Conservation (phyloP, 2,329 filamentous ascomycete species). For the Cercospora beticola region DNA sequence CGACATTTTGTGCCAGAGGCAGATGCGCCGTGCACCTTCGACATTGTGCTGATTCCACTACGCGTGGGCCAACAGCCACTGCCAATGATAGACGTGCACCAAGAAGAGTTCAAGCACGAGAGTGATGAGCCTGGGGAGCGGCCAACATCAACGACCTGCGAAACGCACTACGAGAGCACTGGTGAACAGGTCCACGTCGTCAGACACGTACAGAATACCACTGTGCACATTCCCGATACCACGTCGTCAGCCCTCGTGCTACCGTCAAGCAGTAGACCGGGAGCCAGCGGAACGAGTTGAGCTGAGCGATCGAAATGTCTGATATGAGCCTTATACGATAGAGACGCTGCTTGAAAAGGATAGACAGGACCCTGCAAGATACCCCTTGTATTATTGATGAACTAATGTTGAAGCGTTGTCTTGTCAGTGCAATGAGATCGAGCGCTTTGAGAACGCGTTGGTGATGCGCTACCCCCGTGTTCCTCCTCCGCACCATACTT, state of each 20-base stretch:
- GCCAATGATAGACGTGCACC: constrained; percentile 74
- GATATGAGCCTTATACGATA: constrained; percentile 5
- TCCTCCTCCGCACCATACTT: not conserved
- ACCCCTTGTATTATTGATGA: constrained; percentile 3
- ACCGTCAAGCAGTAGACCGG: constrained; percentile 19
- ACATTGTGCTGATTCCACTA: constrained; percentile 76
- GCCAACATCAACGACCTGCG: constrained; percentile 54
- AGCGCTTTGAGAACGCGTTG: not conserved
- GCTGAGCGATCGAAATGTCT: not conserved
- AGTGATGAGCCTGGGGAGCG: constrained; percentile 23
- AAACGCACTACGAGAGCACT: constrained; percentile 77
- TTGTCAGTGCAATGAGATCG: not conserved
- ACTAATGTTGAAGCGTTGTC: not conserved
- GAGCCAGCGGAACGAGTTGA: constrained; percentile 12
- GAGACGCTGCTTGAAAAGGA: not conserved
- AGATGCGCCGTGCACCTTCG: constrained; percentile 49
- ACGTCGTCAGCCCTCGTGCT: not conserved
- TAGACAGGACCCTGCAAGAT: constrained; percentile 13
- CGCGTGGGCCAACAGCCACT: constrained; percentile 74
- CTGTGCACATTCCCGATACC: constrained; percentile 22
- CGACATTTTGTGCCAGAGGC: constrained; percentile 66
- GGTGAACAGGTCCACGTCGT: constrained; percentile 72
- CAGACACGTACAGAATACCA: constrained; percentile 20
- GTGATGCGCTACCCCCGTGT: not conserved
- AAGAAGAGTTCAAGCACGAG: constrained; percentile 50